These are phyloP conservation scores for Termitomyces heimii DNA, from an alignment of 768 basidiomycete genomes.

Conservation along the genomic window DNA sequence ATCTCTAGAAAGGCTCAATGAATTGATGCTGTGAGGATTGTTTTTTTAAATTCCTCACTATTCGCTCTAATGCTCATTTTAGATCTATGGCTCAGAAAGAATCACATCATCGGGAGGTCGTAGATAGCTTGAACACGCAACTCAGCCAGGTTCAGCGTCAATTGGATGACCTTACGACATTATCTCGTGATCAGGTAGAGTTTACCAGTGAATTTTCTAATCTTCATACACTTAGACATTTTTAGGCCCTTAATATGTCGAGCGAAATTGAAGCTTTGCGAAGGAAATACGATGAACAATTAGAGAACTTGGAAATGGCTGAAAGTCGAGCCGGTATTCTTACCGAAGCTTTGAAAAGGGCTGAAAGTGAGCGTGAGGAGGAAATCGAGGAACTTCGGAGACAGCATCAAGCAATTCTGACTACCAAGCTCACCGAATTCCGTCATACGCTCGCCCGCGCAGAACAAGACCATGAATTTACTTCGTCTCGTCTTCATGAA, in stretches of 20 bases:
- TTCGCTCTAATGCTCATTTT: slow-evolving; percentile 9
- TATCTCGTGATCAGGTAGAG: slow-evolving; percentile 79
- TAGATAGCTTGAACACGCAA: slow-evolving; percentile 66
- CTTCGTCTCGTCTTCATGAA: slow-evolving; percentile 30
- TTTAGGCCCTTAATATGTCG: slow-evolving; percentile 80
- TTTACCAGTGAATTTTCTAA: neutral
- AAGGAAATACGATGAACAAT: slow-evolving; percentile 48
- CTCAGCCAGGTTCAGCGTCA: slow-evolving; percentile 67
- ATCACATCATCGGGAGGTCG: slow-evolving; percentile 76
- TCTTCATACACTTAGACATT: neutral
- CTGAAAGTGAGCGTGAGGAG: slow-evolving; percentile 20
- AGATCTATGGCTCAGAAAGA: slow-evolving; percentile 99
- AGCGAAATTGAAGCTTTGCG: slow-evolving; percentile 76
- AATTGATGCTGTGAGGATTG: slow-evolving; percentile 79
- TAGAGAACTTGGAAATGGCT: slow-evolving; percentile 47
- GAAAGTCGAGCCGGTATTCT: slow-evolving; percentile 54
- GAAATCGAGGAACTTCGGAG: slow-evolving; percentile 39
- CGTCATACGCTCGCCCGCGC: slow-evolving; percentile 39
- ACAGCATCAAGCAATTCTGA: slow-evolving; percentile 26
- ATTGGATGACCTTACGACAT: slow-evolving; percentile 73
- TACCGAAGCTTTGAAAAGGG: slow-evolving; percentile 28
- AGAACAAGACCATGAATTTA: slow-evolving; percentile 42
- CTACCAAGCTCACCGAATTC: slow-evolving; percentile 25
- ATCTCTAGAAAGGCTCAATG: slow-evolving; percentile 75
- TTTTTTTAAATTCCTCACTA: neutral